These are phyloP conservation scores for Sicyos baderoa DNA, from an alignment of 306 rosid genomes.

Conservation along the genomic window DNA sequence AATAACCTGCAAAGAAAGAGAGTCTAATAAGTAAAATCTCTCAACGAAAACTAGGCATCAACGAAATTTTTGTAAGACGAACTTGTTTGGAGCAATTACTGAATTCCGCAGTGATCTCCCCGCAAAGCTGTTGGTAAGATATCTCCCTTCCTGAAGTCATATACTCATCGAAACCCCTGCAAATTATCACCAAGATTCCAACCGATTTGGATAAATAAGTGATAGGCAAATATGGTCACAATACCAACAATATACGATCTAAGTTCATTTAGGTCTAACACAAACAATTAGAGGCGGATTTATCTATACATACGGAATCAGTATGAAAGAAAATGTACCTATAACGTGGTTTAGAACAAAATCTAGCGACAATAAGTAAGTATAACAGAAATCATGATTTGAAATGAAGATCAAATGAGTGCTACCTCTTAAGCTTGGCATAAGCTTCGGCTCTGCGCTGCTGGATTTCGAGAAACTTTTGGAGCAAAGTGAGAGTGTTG, in stretches of 20 bases:
- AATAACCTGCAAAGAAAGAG: slow-evolving; percentile 45
- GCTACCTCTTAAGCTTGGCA: slow-evolving; percentile 55
- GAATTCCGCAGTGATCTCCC: slow-evolving; percentile 71
- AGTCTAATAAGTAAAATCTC: background rate
- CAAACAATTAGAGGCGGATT: background rate
- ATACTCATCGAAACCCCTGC: slow-evolving; percentile 72
- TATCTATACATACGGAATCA: background rate
- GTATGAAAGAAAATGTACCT: background rate
- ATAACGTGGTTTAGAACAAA: no score
- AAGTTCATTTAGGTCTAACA: slow-evolving; percentile 1
- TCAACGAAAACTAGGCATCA: background rate
- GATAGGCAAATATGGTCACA: no score
- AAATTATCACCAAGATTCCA: background rate
- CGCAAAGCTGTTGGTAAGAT: slow-evolving; percentile 64
- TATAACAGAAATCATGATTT: background rate
- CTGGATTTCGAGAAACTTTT: slow-evolving; percentile 51
- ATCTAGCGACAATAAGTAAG: background rate
- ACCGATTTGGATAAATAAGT: no score
- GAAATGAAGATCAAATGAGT: background rate
- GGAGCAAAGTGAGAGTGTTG: slow-evolving; percentile 38
- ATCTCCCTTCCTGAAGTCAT: slow-evolving; percentile 54
- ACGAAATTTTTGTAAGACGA: slow-evolving; percentile 14
- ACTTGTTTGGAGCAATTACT: slow-evolving; percentile 76
- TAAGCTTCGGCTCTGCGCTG: slow-evolving; percentile 75
- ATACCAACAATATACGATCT: no score